Base-by-base conservation (phyloP, 2,329 filamentous ascomycete genomes). In the Penicillium concentricum region DNA sequence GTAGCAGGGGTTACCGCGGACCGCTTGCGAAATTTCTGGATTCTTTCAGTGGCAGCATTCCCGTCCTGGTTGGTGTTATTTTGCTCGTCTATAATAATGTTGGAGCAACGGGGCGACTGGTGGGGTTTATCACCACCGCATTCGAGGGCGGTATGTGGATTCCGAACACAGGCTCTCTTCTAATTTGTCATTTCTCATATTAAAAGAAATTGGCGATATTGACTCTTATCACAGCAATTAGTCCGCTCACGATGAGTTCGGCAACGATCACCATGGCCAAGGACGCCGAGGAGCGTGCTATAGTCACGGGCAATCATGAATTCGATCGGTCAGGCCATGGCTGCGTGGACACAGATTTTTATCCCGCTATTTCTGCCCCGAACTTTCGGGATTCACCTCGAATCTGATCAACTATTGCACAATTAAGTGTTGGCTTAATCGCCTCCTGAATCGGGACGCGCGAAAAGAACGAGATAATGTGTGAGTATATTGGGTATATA, bases 261-360 rank as follows among this genome's bases (percentile, higher is more conserved):
- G 74, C 75, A 22, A 74, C 74, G 0, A 63, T 74, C 2, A 62
- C 69, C 9, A 75, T 75, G 72, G 67, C 69, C 2, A 68, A 72
- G 12, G 73, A 76, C 42, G 73, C 74, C 8, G 76, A 78, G 52
- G 76, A 78, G 57, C 67, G 76, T 20, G 75, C 75, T 2, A 67
- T 77, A 2, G 74, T 77, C 6, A 76, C 73, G 16, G 16, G 75
- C 74, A 0, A 77, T 74, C 30, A 78, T 78, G 75, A 78, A 78
- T 46, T 72, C 76, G 6, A 75, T 78, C 46, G 75, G 76, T 1
- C 75, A 78, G 57, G 75, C 69, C 2, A 76, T 78, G 34, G 72
- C 69, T 13, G 75, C 76, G 0, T 74, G 76, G 45, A 72, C 69
- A 2, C 75, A 78, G 51, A 62, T 78, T 15, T 66, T 75, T 5